Evolutionary conservation across 805 yeast species (phyloP).

Genomic region (Kluyveromyces starmeri): DNA sequence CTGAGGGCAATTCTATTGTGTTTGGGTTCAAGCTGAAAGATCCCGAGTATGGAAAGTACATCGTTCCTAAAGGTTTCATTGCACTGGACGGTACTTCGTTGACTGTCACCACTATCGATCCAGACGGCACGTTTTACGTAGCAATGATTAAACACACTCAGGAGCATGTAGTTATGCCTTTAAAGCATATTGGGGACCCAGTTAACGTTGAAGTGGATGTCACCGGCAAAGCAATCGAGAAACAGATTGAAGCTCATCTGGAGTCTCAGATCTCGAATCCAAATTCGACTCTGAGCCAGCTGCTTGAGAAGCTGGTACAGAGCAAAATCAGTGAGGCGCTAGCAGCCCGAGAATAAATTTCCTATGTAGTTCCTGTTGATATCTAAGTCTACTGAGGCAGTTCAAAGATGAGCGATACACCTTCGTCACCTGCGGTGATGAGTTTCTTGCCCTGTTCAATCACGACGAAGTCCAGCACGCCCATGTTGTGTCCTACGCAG

Average conservation of each 20-base stretch:
- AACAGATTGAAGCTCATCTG: conserved; percentile 60
- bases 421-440: conserved; percentile 95
- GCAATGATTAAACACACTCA: conserved; percentile 93
- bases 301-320: conserved; percentile 42
- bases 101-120: conserved; percentile 76
- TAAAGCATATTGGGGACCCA: conserved; percentile 47
- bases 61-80: conserved; percentile 93
- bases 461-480: conserved; percentile 76
- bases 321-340: conserved; percentile 20
- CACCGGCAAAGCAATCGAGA: conserved; percentile 84
- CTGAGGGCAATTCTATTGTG: conserved; percentile 71
- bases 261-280: conserved; percentile 43
- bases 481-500: conserved; percentile 91
- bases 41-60: conserved; percentile 47
- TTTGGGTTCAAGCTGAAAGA: conserved; percentile 70
- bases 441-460: conserved; percentile 58
- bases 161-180: conserved; percentile 63
- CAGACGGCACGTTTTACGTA: conserved; percentile 55
- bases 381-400: conserved; percentile 18
- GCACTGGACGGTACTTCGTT: conserved; percentile 89
- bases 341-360: too few species aligned
- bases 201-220: conserved; percentile 94
- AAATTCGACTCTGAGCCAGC: conserved; percentile 39
- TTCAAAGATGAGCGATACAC: conserved; percentile 71
- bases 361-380: too few species aligned